A percentile compares a stretch with the other conserved stretches of the same genome.
These are phyloP conservation scores for Udeniomyces megalosporus DNA, from an alignment of 768 basidiomycete species.

Conservation along the genomic window DNA sequence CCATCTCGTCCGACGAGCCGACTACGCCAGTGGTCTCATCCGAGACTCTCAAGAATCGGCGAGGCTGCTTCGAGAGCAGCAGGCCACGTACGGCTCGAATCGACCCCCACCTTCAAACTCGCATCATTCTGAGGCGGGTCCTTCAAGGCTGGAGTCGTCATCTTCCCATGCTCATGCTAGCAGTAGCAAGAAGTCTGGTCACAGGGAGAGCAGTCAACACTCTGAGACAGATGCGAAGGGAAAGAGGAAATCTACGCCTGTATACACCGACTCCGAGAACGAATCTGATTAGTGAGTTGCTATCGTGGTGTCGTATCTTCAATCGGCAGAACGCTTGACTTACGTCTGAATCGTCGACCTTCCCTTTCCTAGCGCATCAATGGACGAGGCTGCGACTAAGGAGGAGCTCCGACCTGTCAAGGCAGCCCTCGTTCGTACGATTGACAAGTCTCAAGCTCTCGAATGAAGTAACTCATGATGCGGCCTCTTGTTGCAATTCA, in stretches of 20 bases:
- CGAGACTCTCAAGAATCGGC: slow-evolving; percentile 10
- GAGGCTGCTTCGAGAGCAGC: background rate
- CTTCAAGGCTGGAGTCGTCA: too few relatives aligned
- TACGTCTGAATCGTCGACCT: background rate
- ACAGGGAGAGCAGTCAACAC: too few relatives aligned
- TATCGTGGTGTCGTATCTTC: background rate
- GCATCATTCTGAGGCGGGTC: too few relatives aligned
- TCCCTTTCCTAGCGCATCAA: slow-evolving; percentile 51
- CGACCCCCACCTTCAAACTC: too few relatives aligned
- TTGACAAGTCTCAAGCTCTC: too few relatives aligned
- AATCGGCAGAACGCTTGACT: background rate
- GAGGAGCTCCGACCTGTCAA: slow-evolving; percentile 92
- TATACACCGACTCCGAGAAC: slow-evolving; percentile 83
- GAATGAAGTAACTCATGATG: too few relatives aligned
- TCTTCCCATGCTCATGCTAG: too few relatives aligned
- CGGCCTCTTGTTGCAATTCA: background rate
- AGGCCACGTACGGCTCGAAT: background rate
- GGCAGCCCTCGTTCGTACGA: slow-evolving; percentile 59
- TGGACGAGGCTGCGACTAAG: slow-evolving; percentile 86
- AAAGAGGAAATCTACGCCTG: slow-evolving; percentile 87
- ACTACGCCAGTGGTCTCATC: slow-evolving; percentile 47
- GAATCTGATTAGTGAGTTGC: slow-evolving; percentile 58
- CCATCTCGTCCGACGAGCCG: slow-evolving; percentile 89
- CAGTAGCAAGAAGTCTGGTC: too few relatives aligned
- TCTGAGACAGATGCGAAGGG: background rate